Evolutionary conservation across 169 alveolate genomes (phyloP).

Genomic region (Perkinsus chesapeaki): DNA sequence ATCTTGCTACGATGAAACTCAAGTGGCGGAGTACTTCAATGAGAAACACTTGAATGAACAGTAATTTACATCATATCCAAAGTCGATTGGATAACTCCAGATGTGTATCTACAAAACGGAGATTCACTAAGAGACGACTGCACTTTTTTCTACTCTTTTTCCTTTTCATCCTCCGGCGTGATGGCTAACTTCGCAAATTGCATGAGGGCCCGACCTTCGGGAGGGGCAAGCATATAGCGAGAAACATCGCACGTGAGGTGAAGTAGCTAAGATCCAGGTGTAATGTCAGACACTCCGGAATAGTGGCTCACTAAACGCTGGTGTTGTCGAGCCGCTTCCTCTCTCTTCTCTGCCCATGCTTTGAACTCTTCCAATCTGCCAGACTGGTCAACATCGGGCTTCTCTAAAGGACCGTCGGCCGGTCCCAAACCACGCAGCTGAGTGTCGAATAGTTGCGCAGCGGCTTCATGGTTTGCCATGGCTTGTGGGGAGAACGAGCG

Average conservation of each 20-base stretch:
- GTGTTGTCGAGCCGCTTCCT: not conserved
- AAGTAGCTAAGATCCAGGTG: not conserved
- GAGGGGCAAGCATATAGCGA: not conserved
- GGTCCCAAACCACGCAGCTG: not conserved
- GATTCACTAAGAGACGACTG: not conserved
- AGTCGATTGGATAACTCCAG: not conserved
- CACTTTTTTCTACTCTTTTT: not conserved
- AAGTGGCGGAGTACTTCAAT: no score
- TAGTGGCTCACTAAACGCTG: not conserved
- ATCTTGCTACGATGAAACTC: no score
- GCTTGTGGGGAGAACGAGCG: not conserved
- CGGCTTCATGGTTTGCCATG: not conserved
- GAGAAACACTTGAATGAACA: not conserved
- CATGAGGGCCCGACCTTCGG: not conserved
- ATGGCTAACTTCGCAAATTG: not conserved
- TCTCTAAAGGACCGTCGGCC: not conserved
- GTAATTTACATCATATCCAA: not conserved
- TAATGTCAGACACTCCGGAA: not conserved
- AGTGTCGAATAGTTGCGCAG: not conserved
- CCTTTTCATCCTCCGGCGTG: not conserved
- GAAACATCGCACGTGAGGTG: not conserved
- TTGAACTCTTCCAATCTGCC: not conserved
- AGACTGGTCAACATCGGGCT: not conserved
- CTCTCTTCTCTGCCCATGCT: not conserved
- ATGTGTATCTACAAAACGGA: not conserved